These are phyloP conservation scores for Hypoxylon sp. DNA, from an alignment of 2,329 filamentous ascomycete genomes.

Conservation along the genomic window DNA sequence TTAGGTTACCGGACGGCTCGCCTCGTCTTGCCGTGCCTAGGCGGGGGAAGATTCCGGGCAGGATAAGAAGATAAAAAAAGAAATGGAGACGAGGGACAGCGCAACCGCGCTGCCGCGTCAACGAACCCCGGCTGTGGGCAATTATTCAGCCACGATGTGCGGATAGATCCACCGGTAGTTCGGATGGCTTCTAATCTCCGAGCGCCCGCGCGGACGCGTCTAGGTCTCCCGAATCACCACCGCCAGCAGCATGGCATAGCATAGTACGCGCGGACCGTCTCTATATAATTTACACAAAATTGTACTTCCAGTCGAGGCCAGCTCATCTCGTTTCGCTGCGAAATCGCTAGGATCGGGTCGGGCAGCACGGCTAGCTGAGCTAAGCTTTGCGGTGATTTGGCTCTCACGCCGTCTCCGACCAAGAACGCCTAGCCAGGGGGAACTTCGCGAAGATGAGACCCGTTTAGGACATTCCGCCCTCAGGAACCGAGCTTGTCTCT, in stretches of 20 bases:
- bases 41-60: too few species aligned
- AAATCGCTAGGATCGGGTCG: neutral
- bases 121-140: neutral
- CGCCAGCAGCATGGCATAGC: too few species aligned
- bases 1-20: too few species aligned
- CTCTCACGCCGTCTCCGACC: constrained; percentile 7
- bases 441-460: constrained; percentile 15
- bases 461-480: constrained; percentile 11
- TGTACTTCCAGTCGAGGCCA: neutral
- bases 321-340: neutral
- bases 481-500: constrained; percentile 7
- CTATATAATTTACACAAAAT: neutral
- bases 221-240: constrained; percentile 8
- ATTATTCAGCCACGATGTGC: too few species aligned
- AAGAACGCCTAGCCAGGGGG: neutral
- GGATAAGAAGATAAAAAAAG: too few species aligned
- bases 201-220: constrained; percentile 12
- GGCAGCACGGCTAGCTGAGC: neutral
- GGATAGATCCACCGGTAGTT: too few species aligned
- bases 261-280: constrained; percentile 6
- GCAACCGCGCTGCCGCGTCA: constrained; percentile 10
- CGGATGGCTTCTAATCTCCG: constrained; percentile 24
- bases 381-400: constrained; percentile 11
- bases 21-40: too few species aligned
- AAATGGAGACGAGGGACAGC: neutral